Base-by-base conservation (phyloP, 2,329 filamentous ascomycete species). In the Arthrobotrys musiformis region DNA sequence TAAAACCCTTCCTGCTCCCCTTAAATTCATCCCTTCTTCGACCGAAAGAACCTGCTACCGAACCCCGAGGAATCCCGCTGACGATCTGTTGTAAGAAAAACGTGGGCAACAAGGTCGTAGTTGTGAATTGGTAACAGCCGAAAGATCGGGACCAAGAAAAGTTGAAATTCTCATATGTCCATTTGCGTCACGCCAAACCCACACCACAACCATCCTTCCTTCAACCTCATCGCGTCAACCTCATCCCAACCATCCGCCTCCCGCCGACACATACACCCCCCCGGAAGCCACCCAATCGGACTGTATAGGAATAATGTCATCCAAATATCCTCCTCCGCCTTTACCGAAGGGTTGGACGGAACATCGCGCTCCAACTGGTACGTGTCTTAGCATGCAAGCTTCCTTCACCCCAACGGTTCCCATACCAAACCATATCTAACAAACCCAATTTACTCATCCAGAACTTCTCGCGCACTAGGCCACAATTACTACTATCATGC, bases 401-500 rank as follows among this genome's bases (percentile, higher is more conserved):
- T 35, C 56, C 63, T 63, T 30, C 52, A n/a, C 52, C 50, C 56
- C 46, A 54, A 67, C 56, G 19, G 48, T 64, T 69, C 64, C 58
- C 64, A 68, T 75, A 54, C 63, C 60, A 68, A 79, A 70, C 48
- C 35, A 68, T 72, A 62, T 64, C 60, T 44, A 72, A 64, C 54
- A 58, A 67, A 52, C 42, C 72, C 61, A 74, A 50, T 54, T 68
- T 58, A 54, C 63, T 58, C 46, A 68, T 44, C 48, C 40, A 40
- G 48, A 54, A 42, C n/a, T 30, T 48, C 56, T 80, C 82, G 67
- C 66, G 40, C 33, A 83, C 22, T 72, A 88, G 93, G 93, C 3
- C 93, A 97, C 83, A 87, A 87, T 28, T 97, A 97, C 85, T 97
- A 94, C 84, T 95, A 96, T 85, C 91, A 97, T 84, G 86, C 90